Evolutionary conservation across 768 basidiomycete genomes (phyloP), one percentile per base, ranked within the genome.

Genomic region (Lactarius pseudohatsudake): DNA sequence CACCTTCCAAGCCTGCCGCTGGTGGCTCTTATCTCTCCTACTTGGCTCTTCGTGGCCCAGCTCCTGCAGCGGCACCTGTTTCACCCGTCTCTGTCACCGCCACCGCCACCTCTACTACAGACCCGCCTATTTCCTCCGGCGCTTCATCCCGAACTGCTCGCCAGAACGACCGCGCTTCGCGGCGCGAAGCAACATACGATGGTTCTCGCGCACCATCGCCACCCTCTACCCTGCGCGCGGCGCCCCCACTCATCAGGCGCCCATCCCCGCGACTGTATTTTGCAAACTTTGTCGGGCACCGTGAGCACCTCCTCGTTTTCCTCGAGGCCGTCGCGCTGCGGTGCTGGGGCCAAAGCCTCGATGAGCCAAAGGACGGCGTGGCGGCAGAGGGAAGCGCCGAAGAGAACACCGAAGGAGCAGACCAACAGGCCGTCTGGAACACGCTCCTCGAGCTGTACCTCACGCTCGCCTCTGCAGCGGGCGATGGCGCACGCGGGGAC

Each of bases 361-460:
- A 86, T 32, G 79, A 74, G 4, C 38, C 45, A 40, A 69, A 64
- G 55, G 74, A 63, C 15, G 71, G 68, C n/a, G 57, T 69, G 1
- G 58, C 57, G 43, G 63, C 1, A 64, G 74, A 72, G 32, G 9
- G 66, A 1, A 70, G 72, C 28, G 62, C 68, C 13, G 67, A 73
- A 57, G 59, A 71, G 2, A 85, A 85, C 47, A 32, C 41, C 20
- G 66, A 84, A 59, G 78, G 79, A 34, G 74, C 76, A 0, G 90
- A 96, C 72, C 93, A 94, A 72, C 81, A 84, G 10, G 89, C 94
- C 0, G 88, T 98, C 3, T 98, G 96, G 96, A 97, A 96, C 77
- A 98, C 96, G 11, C 80, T 98, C 2, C 79, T 98, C 66, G 96
- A 99, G 77, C 83, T 99, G 13, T 98, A 98, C 75, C 83, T 99